These are phyloP conservation scores for Diplodia mutila DNA, from an alignment of 2,329 filamentous ascomycete genomes.

Conservation along the genomic window DNA sequence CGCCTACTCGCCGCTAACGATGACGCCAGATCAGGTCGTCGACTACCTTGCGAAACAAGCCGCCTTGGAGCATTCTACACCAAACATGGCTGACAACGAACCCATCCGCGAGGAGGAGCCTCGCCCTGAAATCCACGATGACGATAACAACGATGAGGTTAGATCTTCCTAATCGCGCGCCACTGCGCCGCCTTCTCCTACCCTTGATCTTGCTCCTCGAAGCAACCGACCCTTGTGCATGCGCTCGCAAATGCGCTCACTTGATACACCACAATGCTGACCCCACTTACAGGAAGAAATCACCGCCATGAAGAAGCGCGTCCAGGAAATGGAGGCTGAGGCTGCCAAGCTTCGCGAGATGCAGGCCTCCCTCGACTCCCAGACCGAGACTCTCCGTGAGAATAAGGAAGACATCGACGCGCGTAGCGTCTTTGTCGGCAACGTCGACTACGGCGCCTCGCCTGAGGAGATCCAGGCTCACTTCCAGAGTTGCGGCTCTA, in stretches of 20 bases:
- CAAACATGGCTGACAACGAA: conserved; percentile 29
- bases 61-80: not conserved
- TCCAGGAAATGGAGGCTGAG: conserved; percentile 63
- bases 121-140: conserved; percentile 40
- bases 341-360: conserved; percentile 59
- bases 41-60: not conserved
- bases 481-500: conserved; percentile 95
- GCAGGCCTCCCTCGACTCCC: conserved; percentile 73
- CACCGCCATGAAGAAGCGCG: conserved; percentile 57
- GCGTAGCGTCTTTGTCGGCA: conserved; percentile 96
- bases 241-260: not conserved
- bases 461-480: conserved; percentile 98
- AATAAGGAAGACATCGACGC: conserved; percentile 95
- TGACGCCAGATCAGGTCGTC: conserved; percentile 1
- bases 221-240: not conserved
- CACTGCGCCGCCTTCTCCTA: not conserved
- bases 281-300: conserved; percentile 44
- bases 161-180: conserved; percentile 5
- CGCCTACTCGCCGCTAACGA: conserved; percentile 4
- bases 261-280: not conserved
- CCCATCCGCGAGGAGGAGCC: conserved; percentile 23
- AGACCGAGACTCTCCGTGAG: conserved; percentile 80
- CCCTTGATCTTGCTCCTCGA: not conserved
- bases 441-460: conserved; percentile 95
- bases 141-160: conserved; percentile 42